Evolutionary conservation across 116 monocot species (phyloP).

Genomic region (Iris pallida): DNA sequence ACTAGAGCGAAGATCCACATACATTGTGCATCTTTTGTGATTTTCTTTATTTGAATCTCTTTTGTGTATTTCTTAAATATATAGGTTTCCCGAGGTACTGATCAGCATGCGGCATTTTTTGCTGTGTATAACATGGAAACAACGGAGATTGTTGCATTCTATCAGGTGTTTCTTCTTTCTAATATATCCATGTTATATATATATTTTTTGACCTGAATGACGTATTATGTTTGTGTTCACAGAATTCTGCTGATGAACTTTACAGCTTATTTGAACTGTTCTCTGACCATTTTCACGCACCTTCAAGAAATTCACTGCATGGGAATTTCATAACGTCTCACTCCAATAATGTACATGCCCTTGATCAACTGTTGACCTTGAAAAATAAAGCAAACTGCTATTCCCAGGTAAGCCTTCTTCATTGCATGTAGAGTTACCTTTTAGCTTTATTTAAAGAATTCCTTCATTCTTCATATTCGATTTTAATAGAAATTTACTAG

Average conservation of each 20-base stretch:
- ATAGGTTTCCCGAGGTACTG: conserved; percentile 82
- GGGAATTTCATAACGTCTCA: conserved; percentile 91
- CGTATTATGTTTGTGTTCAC: conserved; percentile 1
- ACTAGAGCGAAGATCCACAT: neutral
- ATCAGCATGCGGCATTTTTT: conserved; percentile 85
- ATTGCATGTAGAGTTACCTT: too few relatives aligned
- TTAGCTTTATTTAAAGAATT: too few relatives aligned
- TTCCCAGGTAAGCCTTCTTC: conserved; percentile 58
- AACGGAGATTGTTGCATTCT: conserved; percentile 82
- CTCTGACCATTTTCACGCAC: conserved; percentile 78
- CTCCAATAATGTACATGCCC: conserved; percentile 81
- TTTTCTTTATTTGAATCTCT: neutral
- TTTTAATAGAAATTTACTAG: too few relatives aligned
- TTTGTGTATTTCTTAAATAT: conserved; percentile 2
- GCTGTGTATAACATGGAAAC: conserved; percentile 99
- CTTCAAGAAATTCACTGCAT: conserved; percentile 83
- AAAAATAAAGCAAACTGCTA: conserved; percentile 64
- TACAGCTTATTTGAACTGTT: conserved; percentile 83
- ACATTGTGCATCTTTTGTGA: neutral
- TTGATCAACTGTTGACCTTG: conserved; percentile 59
- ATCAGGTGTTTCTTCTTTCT: conserved; percentile 52
- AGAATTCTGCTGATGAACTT: conserved; percentile 90
- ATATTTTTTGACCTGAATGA: neutral
- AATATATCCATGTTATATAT: neutral
- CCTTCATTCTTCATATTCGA: too few relatives aligned